Evolutionary conservation across 257 asterid genomes (phyloP), one percentile per base, ranked within the genome.

Genomic region (Pogostemon cablin): DNA sequence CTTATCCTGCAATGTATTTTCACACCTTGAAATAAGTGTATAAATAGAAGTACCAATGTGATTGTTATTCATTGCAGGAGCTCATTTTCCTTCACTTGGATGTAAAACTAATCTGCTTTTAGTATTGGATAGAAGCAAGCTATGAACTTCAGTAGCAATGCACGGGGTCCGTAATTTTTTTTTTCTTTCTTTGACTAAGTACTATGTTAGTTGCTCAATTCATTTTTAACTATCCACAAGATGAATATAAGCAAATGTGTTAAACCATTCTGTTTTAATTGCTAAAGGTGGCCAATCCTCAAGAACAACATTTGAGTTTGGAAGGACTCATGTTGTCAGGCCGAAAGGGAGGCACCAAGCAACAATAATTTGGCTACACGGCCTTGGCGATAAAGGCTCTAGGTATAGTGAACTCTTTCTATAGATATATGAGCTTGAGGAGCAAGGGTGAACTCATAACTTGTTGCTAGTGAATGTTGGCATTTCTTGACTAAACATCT

Each of bases 341-440:
- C 95, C 97, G 35, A 88, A 76, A 85, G 96, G 97, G 73, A 84
- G 63, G 73, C 97, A 91, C 68, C 88, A 84, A 76, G 97, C 97
- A 43, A 91, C 97, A 3, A 84, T 88, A 38, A 90, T 91, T 77
- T 91, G 97, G 97, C 82, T 91, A 44, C 97, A 91, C 71, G 97
- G 89, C 62, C 83, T 88, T 58, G 96, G 97, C 65, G 96, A 88
- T 80, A 87, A 84, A 32, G 96, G 97, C 52, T 81, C 89, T 6
- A 91, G 95, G 97, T 91, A 91, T 42, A 34, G 4, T 37, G 41
- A 32, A 5, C 12, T 17, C 50, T 44, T 55, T 44, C 57, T 20
- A 41, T 41, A 25, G 11, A 61, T 49, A 50, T 63, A 34, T 17
- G 58, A 53, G 43, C 59, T 72, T 63, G 12, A 32, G 1, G 58